Evolutionary conservation across 345 rosid species (phyloP).

Genomic region (Pseudoturritis turrita): DNA sequence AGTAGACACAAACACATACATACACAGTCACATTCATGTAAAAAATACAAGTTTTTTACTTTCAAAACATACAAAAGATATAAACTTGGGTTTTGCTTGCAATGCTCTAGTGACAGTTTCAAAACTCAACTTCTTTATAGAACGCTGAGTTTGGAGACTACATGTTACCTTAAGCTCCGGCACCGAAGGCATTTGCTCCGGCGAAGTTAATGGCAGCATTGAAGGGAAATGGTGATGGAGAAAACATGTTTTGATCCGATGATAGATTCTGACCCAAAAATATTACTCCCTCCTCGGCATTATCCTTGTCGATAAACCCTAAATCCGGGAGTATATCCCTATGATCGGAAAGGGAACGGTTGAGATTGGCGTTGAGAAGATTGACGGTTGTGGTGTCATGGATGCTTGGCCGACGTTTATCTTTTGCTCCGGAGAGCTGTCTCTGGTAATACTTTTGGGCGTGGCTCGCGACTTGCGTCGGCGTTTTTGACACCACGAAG

Average conservation of each 20-base stretch:
- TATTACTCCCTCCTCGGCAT: conserved; percentile 15
- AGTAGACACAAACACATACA: conserved; percentile 15
- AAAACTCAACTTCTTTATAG: conserved; percentile 4
- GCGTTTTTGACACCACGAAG: conserved; percentile 79
- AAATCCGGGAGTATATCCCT: conserved; percentile 22
- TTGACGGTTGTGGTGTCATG: conserved; percentile 80
- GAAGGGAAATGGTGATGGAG: conserved; percentile 16
- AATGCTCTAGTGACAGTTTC: conserved; percentile 10
- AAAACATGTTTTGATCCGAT: conserved; percentile 4
- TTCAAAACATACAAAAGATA: conserved; percentile 1
- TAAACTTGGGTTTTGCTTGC: conserved; percentile 8
- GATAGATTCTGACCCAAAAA: conserved; percentile 8
- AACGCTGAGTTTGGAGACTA: conserved; percentile 7
- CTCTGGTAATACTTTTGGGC: conserved; percentile 96
- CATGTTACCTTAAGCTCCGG: conserved; percentile 9
- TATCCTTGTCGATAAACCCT: conserved; percentile 19
- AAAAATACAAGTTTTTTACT: background rate
- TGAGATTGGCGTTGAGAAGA: conserved; percentile 40
- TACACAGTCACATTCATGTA: conserved; percentile 12
- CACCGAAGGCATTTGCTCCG: conserved; percentile 2
- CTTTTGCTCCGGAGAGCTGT: conserved; percentile 77
- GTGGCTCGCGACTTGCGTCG: conserved; percentile 98
- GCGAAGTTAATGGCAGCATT: conserved; percentile 17
- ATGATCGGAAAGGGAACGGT: conserved; percentile 35
- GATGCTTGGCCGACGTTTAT: conserved; percentile 90